A percentile compares a stretch with the other conserved stretches of the same genome.
phyloP scores from a whole-genome alignment of 176 grass and related monocot genomes.

The Eleusine coracana region DNA sequence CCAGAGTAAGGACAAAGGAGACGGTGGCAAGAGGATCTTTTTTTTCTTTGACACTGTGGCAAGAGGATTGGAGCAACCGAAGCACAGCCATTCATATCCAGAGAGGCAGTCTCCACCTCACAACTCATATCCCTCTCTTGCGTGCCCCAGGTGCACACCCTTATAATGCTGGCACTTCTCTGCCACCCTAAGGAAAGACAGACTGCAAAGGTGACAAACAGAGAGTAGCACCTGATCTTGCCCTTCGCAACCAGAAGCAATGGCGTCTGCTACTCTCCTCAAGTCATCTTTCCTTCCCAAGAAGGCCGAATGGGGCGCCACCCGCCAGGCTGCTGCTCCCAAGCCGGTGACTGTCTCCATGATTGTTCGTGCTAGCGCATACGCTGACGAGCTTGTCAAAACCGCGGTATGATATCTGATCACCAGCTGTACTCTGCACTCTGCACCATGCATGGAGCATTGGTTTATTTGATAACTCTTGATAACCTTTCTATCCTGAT shows the following conservation, averaged over 20 bases:
- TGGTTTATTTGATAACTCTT: background rate
- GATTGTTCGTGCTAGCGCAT: slow-evolving; percentile 72
- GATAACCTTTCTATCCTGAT: background rate
- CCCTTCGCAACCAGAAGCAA: slow-evolving; percentile 38
- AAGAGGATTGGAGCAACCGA: slow-evolving; percentile 67
- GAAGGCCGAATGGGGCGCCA: slow-evolving; percentile 73
- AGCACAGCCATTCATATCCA: slow-evolving; percentile 74
- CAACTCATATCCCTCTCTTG: slow-evolving; percentile 77
- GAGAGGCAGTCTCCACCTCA: slow-evolving; percentile 67
- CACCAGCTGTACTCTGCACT: background rate
- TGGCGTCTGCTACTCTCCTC: slow-evolving; percentile 94
- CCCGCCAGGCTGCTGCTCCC: slow-evolving; percentile 34
- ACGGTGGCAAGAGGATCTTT: slow-evolving; percentile 38
- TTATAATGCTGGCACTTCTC: slow-evolving; percentile 68
- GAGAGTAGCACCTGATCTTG: slow-evolving; percentile 43
- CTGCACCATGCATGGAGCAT: background rate
- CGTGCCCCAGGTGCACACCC: slow-evolving; percentile 42
- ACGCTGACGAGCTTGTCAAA: slow-evolving; percentile 85
- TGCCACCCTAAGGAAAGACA: slow-evolving; percentile 51
- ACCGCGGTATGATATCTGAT: slow-evolving; percentile 68
- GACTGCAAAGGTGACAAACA: slow-evolving; percentile 38
- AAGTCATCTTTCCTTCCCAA: slow-evolving; percentile 99
- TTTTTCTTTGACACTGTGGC: slow-evolving; percentile 22
- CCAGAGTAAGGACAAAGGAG: slow-evolving; percentile 58
- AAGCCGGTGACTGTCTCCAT: slow-evolving; percentile 66